Percentiles rank a stretch among this genome's conserved stretches.
Conservation (phyloP, 2,329 filamentous ascomycete species). For the Macrophomina phaseolina region DNA sequence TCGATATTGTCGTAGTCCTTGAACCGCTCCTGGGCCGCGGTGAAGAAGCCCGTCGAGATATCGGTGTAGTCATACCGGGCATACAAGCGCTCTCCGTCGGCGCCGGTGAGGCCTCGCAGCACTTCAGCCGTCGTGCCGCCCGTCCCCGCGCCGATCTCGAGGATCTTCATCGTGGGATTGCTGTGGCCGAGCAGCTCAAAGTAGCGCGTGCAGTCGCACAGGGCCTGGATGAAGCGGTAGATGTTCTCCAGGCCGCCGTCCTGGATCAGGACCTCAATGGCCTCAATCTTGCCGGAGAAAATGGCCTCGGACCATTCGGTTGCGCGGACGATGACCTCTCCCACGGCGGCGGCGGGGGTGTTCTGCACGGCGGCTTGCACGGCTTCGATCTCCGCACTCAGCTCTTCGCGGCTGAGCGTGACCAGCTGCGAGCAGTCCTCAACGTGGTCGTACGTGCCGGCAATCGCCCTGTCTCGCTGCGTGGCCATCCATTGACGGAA, state of each 20-base stretch:
- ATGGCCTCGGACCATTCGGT: slow-evolving; percentile 22
- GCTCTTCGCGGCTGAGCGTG: not conserved
- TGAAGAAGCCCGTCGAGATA: slow-evolving; percentile 27
- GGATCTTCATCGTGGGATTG: slow-evolving; percentile 16
- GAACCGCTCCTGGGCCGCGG: slow-evolving; percentile 25
- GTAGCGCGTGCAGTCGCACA: slow-evolving; percentile 27
- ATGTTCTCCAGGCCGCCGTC: slow-evolving; percentile 24
- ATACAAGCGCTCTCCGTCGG: slow-evolving; percentile 22
- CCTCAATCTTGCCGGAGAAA: slow-evolving; percentile 19
- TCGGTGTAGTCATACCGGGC: slow-evolving; percentile 33
- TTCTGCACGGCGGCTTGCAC: not conserved
- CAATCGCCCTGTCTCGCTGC: not conserved
- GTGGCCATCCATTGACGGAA: slow-evolving; percentile 14
- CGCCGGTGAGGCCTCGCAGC: slow-evolving; percentile 8
- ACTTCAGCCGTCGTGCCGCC: slow-evolving; percentile 28
- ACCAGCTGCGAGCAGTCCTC: slow-evolving; percentile 9
- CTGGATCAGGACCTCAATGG: slow-evolving; percentile 20
- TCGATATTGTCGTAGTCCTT: slow-evolving; percentile 1
- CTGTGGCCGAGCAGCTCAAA: not conserved
- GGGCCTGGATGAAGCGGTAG: slow-evolving; percentile 29
- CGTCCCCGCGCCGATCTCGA: slow-evolving; percentile 31
- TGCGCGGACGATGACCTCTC: slow-evolving; percentile 24
- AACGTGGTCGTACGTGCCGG: not conserved
- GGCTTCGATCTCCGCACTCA: not conserved
- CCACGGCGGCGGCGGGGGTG: slow-evolving; percentile 1